These are phyloP conservation scores for Rubia yunnanensis DNA, from an alignment of 257 asterid genomes.

Conservation along the genomic window DNA sequence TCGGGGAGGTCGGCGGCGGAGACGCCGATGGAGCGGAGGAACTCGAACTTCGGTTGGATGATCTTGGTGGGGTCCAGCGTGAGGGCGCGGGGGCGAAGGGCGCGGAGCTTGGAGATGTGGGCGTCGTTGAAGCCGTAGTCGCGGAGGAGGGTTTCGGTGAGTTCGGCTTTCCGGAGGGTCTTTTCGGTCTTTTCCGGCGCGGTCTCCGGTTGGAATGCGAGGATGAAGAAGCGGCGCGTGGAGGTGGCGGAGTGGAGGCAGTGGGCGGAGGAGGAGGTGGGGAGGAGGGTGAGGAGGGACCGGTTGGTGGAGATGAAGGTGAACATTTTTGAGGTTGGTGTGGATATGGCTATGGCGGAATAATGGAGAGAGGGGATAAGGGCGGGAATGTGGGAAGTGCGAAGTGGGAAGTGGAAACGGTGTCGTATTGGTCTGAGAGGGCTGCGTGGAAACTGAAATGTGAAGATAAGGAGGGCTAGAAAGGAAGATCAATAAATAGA, in stretches of 20 bases:
- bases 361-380: background rate
- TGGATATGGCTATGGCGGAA: background rate
- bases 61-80: slow-evolving; percentile 5
- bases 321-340: too few relatives aligned
- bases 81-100: slow-evolving; percentile 4
- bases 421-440: background rate
- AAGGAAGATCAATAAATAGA: too few relatives aligned
- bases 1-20: slow-evolving; percentile 7
- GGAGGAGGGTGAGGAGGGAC: background rate
- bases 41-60: slow-evolving; percentile 5
- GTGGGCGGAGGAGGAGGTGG: background rate
- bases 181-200: background rate
- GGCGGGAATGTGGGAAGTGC: background rate
- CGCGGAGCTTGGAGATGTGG: slow-evolving; percentile 9
- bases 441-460: too few relatives aligned
- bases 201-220: background rate
- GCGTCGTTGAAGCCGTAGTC: slow-evolving; percentile 3
- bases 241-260: background rate
- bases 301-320: background rate
- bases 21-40: slow-evolving; percentile 9
- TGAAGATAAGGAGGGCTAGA: too few relatives aligned
- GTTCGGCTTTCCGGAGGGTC: background rate
- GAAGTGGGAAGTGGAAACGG: background rate
- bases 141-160: slow-evolving; percentile 3
- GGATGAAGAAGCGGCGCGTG: background rate